Conservation (phyloP, 2,329 filamentous ascomycete species). For the Hypoxylon sp. region DNA sequence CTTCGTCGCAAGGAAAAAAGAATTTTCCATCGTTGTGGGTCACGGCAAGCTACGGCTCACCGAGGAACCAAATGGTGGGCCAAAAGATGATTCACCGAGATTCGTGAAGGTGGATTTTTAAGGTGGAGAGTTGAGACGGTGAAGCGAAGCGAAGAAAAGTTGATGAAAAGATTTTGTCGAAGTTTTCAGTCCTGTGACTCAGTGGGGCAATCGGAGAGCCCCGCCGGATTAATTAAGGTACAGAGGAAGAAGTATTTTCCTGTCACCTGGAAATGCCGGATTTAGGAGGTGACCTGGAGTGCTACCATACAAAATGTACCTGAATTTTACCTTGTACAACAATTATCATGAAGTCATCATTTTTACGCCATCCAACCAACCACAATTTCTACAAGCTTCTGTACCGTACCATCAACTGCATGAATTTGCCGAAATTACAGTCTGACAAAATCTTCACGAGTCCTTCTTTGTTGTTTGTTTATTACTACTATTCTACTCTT, state of each 20-base stretch:
- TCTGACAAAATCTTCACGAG: no score
- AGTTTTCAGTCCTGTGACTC: slow-evolving; percentile 15
- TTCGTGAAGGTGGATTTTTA: slow-evolving; percentile 25
- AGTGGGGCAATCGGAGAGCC: slow-evolving; percentile 19
- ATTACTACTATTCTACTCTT: no score
- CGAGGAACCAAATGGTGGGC: slow-evolving; percentile 14
- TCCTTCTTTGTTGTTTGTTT: no score
- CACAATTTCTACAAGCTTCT: slow-evolving; percentile 7
- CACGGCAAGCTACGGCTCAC: slow-evolving; percentile 40
- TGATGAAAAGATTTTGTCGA: slow-evolving; percentile 22
- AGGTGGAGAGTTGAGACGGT: slow-evolving; percentile 12
- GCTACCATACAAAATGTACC: no score
- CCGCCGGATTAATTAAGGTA: slow-evolving; percentile 22
- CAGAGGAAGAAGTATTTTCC: slow-evolving; percentile 26
- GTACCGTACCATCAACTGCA: not conserved
- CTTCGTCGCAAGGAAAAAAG: slow-evolving; percentile 17
- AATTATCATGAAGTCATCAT: no score
- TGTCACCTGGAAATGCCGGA: slow-evolving; percentile 1
- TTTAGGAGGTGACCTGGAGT: no score
- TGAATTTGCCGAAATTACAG: slow-evolving; percentile 1
- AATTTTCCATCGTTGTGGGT: slow-evolving; percentile 32
- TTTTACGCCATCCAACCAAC: not conserved
- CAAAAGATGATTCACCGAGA: slow-evolving; percentile 20
- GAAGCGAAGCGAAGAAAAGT: slow-evolving; percentile 8
- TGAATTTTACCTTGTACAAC: no score